Percentiles rank a stretch among this genome's conserved stretches.
Evolutionary conservation across 371 early-diverging fungal species (phyloP).

Genomic region (Lichtheimia ramosa): DNA sequence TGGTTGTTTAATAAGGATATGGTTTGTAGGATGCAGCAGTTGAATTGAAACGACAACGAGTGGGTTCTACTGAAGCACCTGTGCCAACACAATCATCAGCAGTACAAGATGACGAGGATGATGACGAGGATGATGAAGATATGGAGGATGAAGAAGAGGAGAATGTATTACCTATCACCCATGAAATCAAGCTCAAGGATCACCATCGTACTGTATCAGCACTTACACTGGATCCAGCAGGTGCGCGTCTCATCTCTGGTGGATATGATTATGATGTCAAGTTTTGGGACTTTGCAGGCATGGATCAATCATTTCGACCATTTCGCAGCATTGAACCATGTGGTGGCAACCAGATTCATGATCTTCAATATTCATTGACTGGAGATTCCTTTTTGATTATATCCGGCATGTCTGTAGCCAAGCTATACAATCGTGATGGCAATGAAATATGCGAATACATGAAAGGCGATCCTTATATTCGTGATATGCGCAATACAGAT

Average conservation of each 20-base stretch:
- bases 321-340: constrained; percentile 83
- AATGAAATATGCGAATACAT: constrained; percentile 66
- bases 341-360: constrained; percentile 84
- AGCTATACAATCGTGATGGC: constrained; percentile 84
- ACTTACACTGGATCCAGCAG: constrained; percentile 82
- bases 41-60: constrained; percentile 5
- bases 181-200: constrained; percentile 67
- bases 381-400: constrained; percentile 85
- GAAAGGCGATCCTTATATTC: constrained; percentile 94
- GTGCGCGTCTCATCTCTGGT: constrained; percentile 79
- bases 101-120: constrained; percentile 26
- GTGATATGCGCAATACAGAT: constrained; percentile 83
- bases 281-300: constrained; percentile 92
- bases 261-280: constrained; percentile 81
- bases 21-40: neutral
- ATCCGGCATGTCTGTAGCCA: constrained; percentile 71
- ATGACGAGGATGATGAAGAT: constrained; percentile 27
- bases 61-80: neutral
- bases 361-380: constrained; percentile 74
- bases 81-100: neutral
- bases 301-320: constrained; percentile 77
- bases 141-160: constrained; percentile 19
- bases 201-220: constrained; percentile 78
- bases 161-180: constrained; percentile 64
- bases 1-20: neutral